Conservation (phyloP, 441 rosid species). For the Erysimum cheiri region DNA sequence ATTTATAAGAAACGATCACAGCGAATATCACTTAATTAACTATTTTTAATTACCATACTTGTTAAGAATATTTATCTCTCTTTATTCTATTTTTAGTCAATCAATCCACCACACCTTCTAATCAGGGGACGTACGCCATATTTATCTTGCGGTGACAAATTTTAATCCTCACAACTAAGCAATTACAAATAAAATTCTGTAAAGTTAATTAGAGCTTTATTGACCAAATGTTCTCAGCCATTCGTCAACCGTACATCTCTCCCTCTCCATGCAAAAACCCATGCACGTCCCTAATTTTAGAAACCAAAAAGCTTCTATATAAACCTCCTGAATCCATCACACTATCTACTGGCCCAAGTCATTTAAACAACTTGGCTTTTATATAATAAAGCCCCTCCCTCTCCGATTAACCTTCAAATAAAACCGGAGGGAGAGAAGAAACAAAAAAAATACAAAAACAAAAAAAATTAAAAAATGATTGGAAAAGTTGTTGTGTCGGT, state of each 20-base stretch:
- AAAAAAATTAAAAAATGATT: constrained; percentile 40
- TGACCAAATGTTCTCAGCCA: constrained; percentile 29
- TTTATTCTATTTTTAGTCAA: constrained; percentile 18
- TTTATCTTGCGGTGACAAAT: constrained; percentile 29
- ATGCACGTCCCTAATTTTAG: constrained; percentile 38
- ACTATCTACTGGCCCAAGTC: constrained; percentile 43
- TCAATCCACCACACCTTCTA: constrained; percentile 25
- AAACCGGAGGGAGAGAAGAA: constrained; percentile 43
- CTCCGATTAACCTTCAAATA: constrained; percentile 42
- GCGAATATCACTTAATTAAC: not conserved
- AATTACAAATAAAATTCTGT: not conserved
- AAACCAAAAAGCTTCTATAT: constrained; percentile 32
- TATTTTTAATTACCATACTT: not conserved
- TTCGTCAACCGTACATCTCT: constrained; percentile 31
- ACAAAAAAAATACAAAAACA: constrained; percentile 14
- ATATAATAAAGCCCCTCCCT: constrained; percentile 47
- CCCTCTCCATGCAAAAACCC: constrained; percentile 29
- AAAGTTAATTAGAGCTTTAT: constrained; percentile 12
- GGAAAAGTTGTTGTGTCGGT: constrained; percentile 62
- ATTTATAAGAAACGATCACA: not conserved
- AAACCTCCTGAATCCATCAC: constrained; percentile 12
- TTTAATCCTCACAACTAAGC: constrained; percentile 38
- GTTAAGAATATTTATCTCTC: not conserved
- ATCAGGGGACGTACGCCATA: constrained; percentile 7
- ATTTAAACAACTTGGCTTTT: constrained; percentile 45